Conservation (phyloP, 805 yeast species). For the Sugiyamaella marilandica region DNA sequence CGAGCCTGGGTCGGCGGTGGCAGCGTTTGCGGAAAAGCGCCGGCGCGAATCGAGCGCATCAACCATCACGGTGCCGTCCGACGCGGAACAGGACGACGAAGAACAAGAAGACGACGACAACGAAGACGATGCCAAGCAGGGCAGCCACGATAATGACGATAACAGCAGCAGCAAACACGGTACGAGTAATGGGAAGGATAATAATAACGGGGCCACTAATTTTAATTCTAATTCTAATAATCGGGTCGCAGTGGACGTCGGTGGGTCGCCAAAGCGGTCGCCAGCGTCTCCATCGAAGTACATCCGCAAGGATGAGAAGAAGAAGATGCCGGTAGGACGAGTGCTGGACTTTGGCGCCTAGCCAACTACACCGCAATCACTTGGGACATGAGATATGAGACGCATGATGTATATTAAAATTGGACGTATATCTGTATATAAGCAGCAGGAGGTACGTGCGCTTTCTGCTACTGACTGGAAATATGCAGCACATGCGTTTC, state of each 20-base stretch:
- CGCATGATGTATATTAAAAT: not conserved
- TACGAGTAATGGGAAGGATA: not conserved
- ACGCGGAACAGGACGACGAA: constrained; percentile 25
- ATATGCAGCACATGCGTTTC: no score
- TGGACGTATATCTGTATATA: not conserved
- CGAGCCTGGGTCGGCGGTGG: not conserved
- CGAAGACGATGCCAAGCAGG: not conserved
- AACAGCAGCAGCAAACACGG: not conserved
- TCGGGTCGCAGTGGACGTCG: not conserved
- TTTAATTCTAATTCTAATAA: not conserved
- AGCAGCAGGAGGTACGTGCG: not conserved
- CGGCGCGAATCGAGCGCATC: constrained; percentile 35
- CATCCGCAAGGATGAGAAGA: constrained; percentile 12
- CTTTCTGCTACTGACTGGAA: no score
- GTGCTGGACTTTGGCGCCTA: constrained; percentile 11
- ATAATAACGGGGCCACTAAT: not conserved
- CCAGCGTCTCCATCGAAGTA: constrained; percentile 18
- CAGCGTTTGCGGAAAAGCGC: constrained; percentile 22
- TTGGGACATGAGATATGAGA: not conserved
- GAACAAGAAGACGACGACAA: constrained; percentile 7
- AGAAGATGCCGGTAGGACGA: constrained; percentile 15
- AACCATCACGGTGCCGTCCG: constrained; percentile 32
- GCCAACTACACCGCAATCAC: not conserved
- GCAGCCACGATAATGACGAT: not conserved
- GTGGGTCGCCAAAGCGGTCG: not conserved